Percentiles rank a stretch among this genome's conserved stretches.
These are phyloP conservation scores for Calonectria hawksworthii DNA, from an alignment of 2,329 filamentous ascomycete genomes.

Conservation along the genomic window DNA sequence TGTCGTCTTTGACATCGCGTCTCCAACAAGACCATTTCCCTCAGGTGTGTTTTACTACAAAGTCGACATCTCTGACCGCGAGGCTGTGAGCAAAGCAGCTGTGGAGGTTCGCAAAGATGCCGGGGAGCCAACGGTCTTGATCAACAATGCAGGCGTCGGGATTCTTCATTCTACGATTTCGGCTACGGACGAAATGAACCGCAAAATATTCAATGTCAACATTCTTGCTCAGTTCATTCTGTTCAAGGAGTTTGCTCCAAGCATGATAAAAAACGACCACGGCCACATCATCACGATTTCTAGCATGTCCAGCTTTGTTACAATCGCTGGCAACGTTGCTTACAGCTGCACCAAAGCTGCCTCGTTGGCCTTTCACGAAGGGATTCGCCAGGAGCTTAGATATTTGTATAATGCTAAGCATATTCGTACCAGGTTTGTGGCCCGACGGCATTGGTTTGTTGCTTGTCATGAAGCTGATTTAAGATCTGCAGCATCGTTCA, in stretches of 20 bases:
- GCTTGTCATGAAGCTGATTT: neutral
- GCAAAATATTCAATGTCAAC: constrained; percentile 69
- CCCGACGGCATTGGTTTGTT: neutral
- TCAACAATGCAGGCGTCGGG: constrained; percentile 15
- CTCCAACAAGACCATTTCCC: neutral
- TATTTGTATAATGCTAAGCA: constrained; percentile 69
- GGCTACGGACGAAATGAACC: neutral
- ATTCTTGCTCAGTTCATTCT: constrained; percentile 73
- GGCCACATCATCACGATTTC: constrained; percentile 80
- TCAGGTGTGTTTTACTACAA: neutral
- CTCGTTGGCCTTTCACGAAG: constrained; percentile 74
- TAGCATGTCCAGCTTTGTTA: constrained; percentile 69
- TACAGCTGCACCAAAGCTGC: constrained; percentile 75
- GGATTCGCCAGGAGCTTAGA: constrained; percentile 65
- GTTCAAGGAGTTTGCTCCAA: constrained; percentile 72
- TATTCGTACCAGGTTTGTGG: constrained; percentile 66
- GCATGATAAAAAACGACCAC: constrained; percentile 71
- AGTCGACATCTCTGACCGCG: neutral
- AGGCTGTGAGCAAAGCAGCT: neutral
- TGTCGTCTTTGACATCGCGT: constrained; percentile 2
- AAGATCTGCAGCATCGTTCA: neutral
- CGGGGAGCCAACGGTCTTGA: constrained; percentile 16
- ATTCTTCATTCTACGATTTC: neutral
- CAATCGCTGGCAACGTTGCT: constrained; percentile 72
- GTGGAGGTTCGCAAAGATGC: neutral